A percentile compares a stretch with the other conserved stretches of the same genome.
phyloP scores from a whole-genome alignment of 176 grass and related monocot species.

The Carex littledalei region DNA sequence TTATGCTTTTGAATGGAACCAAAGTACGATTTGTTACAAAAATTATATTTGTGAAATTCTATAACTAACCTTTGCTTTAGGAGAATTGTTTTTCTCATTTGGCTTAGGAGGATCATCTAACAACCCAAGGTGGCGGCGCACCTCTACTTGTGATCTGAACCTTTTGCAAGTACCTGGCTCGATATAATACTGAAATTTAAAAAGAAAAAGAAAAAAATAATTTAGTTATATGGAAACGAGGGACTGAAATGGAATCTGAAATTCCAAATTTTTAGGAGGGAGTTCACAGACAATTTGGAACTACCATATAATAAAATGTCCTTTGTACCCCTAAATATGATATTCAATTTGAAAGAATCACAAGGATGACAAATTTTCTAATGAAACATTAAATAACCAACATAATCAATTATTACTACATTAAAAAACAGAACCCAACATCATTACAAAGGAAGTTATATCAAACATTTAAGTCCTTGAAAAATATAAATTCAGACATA shows the following conservation, averaged over 20 bases:
- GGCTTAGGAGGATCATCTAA: not conserved
- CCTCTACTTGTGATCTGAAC: slow-evolving; percentile 11
- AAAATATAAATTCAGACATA: not conserved
- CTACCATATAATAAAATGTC: not conserved
- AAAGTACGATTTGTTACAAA: not conserved
- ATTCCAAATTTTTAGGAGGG: not conserved
- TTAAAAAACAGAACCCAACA: not conserved
- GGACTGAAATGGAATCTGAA: not conserved
- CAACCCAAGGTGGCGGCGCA: not conserved
- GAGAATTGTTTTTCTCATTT: not conserved
- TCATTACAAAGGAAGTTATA: not conserved
- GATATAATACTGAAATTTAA: slow-evolving; percentile 15
- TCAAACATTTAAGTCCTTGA: not conserved
- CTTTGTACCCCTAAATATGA: not conserved
- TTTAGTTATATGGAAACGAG: not conserved
- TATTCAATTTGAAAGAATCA: not conserved
- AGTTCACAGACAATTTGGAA: not conserved
- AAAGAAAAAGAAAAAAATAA: not conserved
- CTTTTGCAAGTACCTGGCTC: not conserved
- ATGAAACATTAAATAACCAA: not conserved
- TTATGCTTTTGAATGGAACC: not conserved
- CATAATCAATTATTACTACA: not conserved
- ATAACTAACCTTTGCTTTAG: not conserved
- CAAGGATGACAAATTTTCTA: not conserved
- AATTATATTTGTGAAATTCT: not conserved